phyloP scores from a whole-genome alignment of 148 eudicot genomes.

The Arctostaphylos glauca region DNA sequence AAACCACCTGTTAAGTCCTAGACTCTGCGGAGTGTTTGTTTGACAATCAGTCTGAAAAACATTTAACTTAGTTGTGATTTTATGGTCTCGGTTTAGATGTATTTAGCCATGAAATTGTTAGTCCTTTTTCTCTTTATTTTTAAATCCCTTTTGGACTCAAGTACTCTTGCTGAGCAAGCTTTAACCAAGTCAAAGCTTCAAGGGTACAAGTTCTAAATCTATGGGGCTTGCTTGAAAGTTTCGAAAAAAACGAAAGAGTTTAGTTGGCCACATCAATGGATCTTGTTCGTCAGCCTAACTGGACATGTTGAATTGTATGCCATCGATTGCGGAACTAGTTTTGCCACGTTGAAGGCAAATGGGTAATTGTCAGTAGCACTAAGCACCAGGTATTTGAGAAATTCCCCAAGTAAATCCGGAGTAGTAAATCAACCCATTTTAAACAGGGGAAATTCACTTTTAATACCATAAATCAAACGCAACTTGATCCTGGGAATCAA shows the following conservation, averaged over 20 bases:
- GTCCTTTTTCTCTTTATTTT: background rate
- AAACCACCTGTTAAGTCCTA: background rate
- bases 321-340: background rate
- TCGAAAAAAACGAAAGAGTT: background rate
- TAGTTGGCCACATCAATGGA: background rate
- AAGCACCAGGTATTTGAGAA: background rate
- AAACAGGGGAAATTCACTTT: background rate
- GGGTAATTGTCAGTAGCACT: background rate
- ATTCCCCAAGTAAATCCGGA: background rate
- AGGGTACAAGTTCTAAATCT: background rate
- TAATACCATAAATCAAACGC: slow-evolving; percentile 30
- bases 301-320: background rate
- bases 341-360: background rate
- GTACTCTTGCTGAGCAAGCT: background rate
- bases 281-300: background rate
- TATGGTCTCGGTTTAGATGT: background rate
- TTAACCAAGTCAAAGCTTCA: background rate
- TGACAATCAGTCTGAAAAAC: background rate
- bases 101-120: background rate
- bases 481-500: background rate
- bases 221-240: background rate
- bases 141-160: background rate
- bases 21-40: background rate
- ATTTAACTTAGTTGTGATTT: background rate
- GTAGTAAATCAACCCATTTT: background rate